Evolutionary conservation across 2,329 filamentous ascomycete genomes (phyloP).

Genomic region (Ophiostoma novo-ulmi): DNA sequence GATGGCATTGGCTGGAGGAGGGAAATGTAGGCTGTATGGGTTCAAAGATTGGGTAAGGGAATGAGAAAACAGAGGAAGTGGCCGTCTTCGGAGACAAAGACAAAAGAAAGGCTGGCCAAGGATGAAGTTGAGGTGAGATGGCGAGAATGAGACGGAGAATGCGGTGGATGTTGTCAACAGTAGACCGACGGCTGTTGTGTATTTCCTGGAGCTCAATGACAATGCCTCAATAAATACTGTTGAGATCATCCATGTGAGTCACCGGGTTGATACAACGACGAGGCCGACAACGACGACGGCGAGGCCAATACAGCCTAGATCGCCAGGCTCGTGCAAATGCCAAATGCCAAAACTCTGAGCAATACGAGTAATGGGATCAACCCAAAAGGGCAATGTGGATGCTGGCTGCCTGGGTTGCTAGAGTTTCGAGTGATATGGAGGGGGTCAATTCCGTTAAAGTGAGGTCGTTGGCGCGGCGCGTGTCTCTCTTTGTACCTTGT

Average conservation of each 20-base stretch:
- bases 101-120: not conserved
- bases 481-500: conserved; percentile 14
- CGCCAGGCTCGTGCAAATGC: conserved; percentile 2
- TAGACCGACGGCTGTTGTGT: too few relatives aligned
- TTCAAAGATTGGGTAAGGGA: not conserved
- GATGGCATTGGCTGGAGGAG: conserved; percentile 22
- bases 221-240: conserved; percentile 8
- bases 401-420: conserved; percentile 18
- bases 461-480: conserved; percentile 10
- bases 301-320: not conserved
- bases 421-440: not conserved
- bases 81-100: conserved; percentile 17
- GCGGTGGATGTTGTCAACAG: too few relatives aligned
- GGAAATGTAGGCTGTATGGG: not conserved
- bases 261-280: not conserved
- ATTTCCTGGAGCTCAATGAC: not conserved
- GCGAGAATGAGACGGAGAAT: not conserved
- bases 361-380: not conserved
- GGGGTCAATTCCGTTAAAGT: not conserved
- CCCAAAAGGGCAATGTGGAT: conserved; percentile 12
- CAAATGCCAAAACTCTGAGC: not conserved
- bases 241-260: conserved; percentile 8
- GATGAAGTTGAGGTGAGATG: not conserved
- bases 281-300: not conserved
- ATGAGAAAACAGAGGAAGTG: not conserved